Percentiles rank a stretch among this genome's conserved stretches.
These are phyloP conservation scores for Hyaloscypha hepaticicola DNA, from an alignment of 495 filamentous ascomycete genomes.

Conservation along the genomic window DNA sequence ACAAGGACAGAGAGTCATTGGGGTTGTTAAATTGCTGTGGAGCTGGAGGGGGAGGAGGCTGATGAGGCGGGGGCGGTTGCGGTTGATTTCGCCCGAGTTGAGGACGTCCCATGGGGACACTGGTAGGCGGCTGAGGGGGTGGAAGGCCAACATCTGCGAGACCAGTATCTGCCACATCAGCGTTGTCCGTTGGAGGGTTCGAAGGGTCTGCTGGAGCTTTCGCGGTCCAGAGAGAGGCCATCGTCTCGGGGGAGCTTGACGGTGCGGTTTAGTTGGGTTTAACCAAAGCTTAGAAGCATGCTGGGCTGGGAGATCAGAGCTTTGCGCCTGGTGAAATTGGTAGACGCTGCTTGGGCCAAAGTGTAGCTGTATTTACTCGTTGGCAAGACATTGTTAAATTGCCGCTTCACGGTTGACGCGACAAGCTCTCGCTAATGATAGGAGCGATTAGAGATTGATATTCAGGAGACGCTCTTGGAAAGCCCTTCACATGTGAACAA, in stretches of 20 bases:
- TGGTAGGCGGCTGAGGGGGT: slow-evolving; percentile 17
- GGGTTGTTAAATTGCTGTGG: slow-evolving; percentile 39
- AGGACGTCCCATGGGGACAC: slow-evolving; percentile 42
- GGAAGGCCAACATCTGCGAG: slow-evolving; percentile 32
- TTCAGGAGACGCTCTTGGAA: too few species aligned
- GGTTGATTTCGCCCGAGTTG: slow-evolving; percentile 58
- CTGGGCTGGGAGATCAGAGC: neutral
- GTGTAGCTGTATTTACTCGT: neutral
- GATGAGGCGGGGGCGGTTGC: slow-evolving; percentile 56
- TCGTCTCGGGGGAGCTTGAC: slow-evolving; percentile 2
- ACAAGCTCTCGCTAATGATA: neutral
- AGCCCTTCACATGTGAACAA: too few species aligned
- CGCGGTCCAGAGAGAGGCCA: slow-evolving; percentile 29
- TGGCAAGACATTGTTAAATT: neutral
- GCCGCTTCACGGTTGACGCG: neutral
- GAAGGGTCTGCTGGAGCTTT: slow-evolving; percentile 18
- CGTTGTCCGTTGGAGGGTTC: slow-evolving; percentile 10
- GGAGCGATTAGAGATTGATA: neutral
- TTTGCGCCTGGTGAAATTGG: neutral
- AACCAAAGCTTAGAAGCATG: too few species aligned
- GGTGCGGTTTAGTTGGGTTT: neutral
- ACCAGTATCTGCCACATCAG: slow-evolving; percentile 33
- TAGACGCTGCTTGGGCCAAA: neutral
- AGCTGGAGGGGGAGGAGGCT: slow-evolving; percentile 49
- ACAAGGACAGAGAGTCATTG: slow-evolving; percentile 76